phyloP scores from a whole-genome alignment of 1,139 yeast genomes.

The Sugiyamaella xylanicola region DNA sequence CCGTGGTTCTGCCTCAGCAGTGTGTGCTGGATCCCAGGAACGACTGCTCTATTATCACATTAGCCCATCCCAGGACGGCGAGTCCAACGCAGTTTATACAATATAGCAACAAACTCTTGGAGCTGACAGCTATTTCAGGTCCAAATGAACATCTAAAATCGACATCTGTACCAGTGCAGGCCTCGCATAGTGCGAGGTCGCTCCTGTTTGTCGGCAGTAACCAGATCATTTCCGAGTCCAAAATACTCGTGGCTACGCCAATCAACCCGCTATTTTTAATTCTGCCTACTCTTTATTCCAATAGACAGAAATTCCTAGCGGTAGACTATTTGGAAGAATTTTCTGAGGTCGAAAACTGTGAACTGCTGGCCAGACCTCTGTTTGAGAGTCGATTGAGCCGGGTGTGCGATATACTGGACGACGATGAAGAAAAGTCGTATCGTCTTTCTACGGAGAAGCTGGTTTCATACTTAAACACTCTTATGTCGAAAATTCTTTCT shows the following conservation, averaged over 20 bases:
- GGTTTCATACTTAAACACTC: constrained; percentile 26
- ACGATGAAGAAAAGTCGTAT: constrained; percentile 26
- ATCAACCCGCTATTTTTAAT: constrained; percentile 39
- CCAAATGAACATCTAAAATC: constrained; percentile 22
- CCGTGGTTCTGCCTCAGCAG: constrained; percentile 24
- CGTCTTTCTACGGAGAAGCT: constrained; percentile 30
- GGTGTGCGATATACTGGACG: constrained; percentile 23
- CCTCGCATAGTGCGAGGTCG: constrained; percentile 31
- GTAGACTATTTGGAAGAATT: constrained; percentile 40
- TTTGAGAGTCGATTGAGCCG: constrained; percentile 16
- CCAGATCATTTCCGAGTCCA: constrained; percentile 29
- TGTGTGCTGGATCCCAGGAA: constrained; percentile 13
- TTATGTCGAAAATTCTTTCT: constrained; percentile 24
- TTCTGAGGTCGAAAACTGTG: constrained; percentile 28
- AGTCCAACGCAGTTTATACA: constrained; percentile 29
- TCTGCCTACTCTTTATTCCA: constrained; percentile 33
- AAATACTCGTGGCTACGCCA: constrained; percentile 39
- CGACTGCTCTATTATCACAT: constrained; percentile 12
- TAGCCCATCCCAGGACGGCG: constrained; percentile 38
- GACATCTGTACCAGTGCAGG: constrained; percentile 19
- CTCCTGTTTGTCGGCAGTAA: constrained; percentile 28
- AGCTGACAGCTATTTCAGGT: constrained; percentile 34
- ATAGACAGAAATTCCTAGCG: constrained; percentile 32
- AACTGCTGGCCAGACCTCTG: constrained; percentile 8
- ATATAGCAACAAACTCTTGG: constrained; percentile 28